phyloP scores from a whole-genome alignment of 2,329 filamentous ascomycete species.

The Xylariaceae sp. region DNA sequence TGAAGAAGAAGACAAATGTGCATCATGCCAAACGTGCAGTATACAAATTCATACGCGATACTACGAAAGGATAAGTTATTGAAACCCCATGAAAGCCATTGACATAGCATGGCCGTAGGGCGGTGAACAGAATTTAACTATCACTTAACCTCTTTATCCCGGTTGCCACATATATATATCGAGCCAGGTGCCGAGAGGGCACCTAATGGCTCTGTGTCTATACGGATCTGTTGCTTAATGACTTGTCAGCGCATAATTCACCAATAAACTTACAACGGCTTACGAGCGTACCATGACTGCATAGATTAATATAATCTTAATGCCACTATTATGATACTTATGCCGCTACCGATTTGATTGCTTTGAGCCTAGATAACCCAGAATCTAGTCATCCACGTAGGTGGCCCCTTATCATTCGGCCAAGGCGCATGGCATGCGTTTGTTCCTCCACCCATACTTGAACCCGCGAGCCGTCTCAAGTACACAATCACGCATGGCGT shows the following conservation, averaged over 20 bases:
- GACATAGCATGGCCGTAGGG: too few relatives aligned
- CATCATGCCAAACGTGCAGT: too few relatives aligned
- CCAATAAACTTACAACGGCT: slow-evolving; percentile 4
- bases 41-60: too few relatives aligned
- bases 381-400: not conserved
- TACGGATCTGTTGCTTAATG: not conserved
- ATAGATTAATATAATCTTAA: slow-evolving; percentile 3
- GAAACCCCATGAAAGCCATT: too few relatives aligned
- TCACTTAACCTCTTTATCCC: not conserved
- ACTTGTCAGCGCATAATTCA: slow-evolving; percentile 1
- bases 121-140: too few relatives aligned
- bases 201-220: not conserved
- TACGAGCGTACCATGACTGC: not conserved
- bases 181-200: not conserved
- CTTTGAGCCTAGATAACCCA: not conserved
- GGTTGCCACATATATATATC: not conserved
- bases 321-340: not conserved
- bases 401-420: not conserved
- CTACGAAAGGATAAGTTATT: too few relatives aligned
- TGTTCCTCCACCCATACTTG: not conserved
- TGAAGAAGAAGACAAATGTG: too few relatives aligned
- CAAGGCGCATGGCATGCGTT: not conserved
- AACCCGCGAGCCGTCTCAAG: slow-evolving; percentile 1
- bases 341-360: slow-evolving; percentile 8
- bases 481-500: not conserved